Conservation (phyloP, 495 filamentous ascomycete genomes). For the Evernia prunastri region DNA sequence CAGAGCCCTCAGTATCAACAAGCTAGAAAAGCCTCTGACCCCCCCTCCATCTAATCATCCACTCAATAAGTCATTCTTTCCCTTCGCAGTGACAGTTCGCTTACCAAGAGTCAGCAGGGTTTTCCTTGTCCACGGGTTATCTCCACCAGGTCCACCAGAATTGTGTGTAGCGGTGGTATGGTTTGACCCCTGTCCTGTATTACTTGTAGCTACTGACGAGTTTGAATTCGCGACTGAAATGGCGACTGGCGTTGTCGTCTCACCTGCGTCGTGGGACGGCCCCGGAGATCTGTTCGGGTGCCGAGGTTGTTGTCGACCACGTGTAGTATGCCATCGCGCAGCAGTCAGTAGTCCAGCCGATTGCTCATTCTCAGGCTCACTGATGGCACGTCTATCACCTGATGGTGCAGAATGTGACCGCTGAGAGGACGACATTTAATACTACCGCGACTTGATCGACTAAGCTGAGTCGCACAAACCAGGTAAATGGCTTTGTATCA, state of each 20-base stretch:
- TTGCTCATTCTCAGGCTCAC: background rate
- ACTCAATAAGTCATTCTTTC: background rate
- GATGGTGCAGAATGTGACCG: background rate
- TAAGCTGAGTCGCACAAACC: background rate
- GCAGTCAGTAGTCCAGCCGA: background rate
- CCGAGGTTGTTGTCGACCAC: background rate
- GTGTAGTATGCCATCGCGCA: background rate
- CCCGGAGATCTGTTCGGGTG: background rate
- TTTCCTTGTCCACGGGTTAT: slow-evolving; percentile 8
- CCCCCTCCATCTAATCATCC: slow-evolving; percentile 28
- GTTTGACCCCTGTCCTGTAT: background rate
- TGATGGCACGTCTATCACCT: background rate
- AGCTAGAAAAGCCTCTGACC: slow-evolving; percentile 29
- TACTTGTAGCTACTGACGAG: background rate
- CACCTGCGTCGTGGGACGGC: background rate
- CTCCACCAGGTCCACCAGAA: background rate
- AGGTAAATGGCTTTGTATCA: background rate
- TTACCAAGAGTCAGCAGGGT: slow-evolving; percentile 11
- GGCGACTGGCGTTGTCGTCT: background rate
- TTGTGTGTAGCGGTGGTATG: background rate
- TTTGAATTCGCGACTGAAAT: background rate
- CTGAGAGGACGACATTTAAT: slow-evolving; percentile 7
- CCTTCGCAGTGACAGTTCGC: background rate
- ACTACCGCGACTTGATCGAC: background rate
- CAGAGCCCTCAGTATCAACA: slow-evolving; percentile 27